Percentiles rank a stretch among this genome's conserved stretches.
Evolutionary conservation across 2,329 filamentous ascomycete species (phyloP).

Genomic region (Aspergillus arachidicola): DNA sequence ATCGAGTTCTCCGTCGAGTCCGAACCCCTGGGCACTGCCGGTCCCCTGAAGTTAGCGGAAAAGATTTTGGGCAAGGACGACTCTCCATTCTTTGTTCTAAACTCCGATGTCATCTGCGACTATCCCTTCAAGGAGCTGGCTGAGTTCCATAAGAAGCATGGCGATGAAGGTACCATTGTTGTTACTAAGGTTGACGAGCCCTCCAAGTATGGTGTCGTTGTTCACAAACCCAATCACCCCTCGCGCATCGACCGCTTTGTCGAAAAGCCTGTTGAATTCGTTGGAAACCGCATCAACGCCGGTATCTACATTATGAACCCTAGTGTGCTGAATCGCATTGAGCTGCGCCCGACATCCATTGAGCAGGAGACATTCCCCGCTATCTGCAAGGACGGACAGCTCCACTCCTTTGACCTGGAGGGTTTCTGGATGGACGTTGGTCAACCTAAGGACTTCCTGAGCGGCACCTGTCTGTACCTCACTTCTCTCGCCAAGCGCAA

Average conservation of each 20-base stretch:
- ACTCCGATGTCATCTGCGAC: slow-evolving; percentile 97
- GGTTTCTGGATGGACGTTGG: slow-evolving; percentile 99
- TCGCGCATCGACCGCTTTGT: slow-evolving; percentile 97
- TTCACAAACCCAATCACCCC: slow-evolving; percentile 90
- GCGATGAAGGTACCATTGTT: slow-evolving; percentile 94
- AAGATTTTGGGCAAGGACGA: slow-evolving; percentile 91
- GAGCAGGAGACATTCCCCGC: slow-evolving; percentile 98
- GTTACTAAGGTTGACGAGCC: slow-evolving; percentile 99
- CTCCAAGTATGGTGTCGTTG: slow-evolving; percentile 97
- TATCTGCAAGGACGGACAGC: slow-evolving; percentile 83
- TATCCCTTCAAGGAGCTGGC: slow-evolving; percentile 91
- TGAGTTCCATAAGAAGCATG: slow-evolving; percentile 89
- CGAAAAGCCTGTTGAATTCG: slow-evolving; percentile 98
- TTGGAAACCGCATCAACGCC: slow-evolving; percentile 97
- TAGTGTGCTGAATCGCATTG: slow-evolving; percentile 84
- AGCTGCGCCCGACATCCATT: slow-evolving; percentile 94
- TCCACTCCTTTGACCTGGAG: slow-evolving; percentile 95
- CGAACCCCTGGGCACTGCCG: slow-evolving; percentile 92
- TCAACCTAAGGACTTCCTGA: slow-evolving; percentile 97
- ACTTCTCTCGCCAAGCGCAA: slow-evolving; percentile 88
- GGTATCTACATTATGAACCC: slow-evolving; percentile 98
- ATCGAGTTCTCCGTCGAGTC: slow-evolving; percentile 97
- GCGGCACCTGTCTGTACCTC: slow-evolving; percentile 93
- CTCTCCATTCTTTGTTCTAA: slow-evolving; percentile 94
- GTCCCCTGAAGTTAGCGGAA: slow-evolving; percentile 93